Conservation (phyloP, 208 protist genomes). For the Tritrichomonas foetus region DNA sequence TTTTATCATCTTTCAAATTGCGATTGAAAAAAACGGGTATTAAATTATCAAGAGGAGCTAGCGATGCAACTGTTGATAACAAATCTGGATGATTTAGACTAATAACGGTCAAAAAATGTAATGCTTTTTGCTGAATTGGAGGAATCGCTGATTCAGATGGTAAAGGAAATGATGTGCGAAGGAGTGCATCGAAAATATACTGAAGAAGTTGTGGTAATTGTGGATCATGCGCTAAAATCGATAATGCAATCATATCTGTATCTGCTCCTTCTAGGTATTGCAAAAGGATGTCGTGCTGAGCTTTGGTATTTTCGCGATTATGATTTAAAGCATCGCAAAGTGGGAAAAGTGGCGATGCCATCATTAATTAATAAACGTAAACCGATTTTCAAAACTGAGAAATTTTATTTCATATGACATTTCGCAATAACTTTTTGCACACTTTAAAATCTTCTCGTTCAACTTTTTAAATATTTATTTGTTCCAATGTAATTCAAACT, state of each 20-base stretch:
- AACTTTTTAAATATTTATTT: too few relatives aligned
- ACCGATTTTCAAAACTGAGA: too few relatives aligned
- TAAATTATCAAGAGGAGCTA: background rate
- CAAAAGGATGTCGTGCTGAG: background rate
- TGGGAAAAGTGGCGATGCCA: too few relatives aligned
- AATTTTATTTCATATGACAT: too few relatives aligned
- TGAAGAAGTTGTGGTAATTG: background rate
- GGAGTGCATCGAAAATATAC: background rate
- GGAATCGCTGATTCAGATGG: background rate
- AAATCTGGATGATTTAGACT: constrained; percentile 31
- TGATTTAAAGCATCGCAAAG: too few relatives aligned
- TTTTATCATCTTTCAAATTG: background rate
- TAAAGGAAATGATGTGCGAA: background rate
- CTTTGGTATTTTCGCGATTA: background rate
- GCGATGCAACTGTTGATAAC: background rate
- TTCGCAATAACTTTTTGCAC: too few relatives aligned
- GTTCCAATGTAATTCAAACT: too few relatives aligned
- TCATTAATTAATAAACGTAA: too few relatives aligned
- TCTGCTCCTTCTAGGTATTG: background rate
- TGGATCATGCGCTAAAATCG: constrained; percentile 1
- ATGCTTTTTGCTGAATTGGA: background rate
- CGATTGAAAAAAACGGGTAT: background rate
- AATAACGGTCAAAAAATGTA: background rate
- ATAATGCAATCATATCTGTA: background rate
- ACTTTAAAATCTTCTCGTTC: too few relatives aligned